Conservation (phyloP, 768 basidiomycete species). For the Tremella fuciformis region DNA sequence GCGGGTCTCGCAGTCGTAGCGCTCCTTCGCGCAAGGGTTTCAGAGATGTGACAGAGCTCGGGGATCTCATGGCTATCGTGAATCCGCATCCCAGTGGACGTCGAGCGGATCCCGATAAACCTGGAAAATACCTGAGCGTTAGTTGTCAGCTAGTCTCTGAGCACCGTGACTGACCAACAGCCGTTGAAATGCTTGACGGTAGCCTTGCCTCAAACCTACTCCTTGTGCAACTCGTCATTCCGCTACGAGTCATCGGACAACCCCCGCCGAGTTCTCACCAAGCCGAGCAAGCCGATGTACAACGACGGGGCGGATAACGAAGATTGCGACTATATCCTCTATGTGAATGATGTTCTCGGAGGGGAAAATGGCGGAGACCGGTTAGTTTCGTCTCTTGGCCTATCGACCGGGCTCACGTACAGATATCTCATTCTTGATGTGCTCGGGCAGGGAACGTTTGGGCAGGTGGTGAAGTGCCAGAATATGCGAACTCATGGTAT, state of each 20-base stretch:
- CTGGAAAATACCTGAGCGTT: constrained; percentile 75
- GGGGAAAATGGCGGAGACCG: constrained; percentile 82
- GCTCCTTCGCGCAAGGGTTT: constrained; percentile 59
- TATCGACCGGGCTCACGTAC: constrained; percentile 21
- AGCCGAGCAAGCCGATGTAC: constrained; percentile 90
- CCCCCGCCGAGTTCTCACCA: constrained; percentile 92
- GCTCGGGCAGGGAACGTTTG: constrained; percentile 96
- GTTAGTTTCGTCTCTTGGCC: constrained; percentile 57
- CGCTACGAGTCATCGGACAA: constrained; percentile 92
- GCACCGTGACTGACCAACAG: constrained; percentile 42
- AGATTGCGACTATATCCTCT: constrained; percentile 98
- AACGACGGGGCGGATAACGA: constrained; percentile 99
- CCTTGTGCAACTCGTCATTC: constrained; percentile 90
- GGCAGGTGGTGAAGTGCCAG: constrained; percentile 99
- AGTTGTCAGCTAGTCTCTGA: constrained; percentile 47
- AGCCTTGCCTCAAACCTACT: constrained; percentile 83
- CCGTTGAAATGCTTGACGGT: constrained; percentile 73
- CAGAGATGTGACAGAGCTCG: constrained; percentile 68
- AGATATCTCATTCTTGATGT: constrained; percentile 97
- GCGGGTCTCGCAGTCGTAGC: constrained; percentile 10
- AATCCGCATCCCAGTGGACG: constrained; percentile 65
- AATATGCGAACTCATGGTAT: constrained; percentile 99
- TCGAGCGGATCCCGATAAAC: constrained; percentile 66
- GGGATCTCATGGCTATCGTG: constrained; percentile 74
- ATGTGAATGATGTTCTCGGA: constrained; percentile 97